Evolutionary conservation across 1,139 yeast genomes (phyloP).

Genomic region (Suhomyces choctaworum): DNA sequence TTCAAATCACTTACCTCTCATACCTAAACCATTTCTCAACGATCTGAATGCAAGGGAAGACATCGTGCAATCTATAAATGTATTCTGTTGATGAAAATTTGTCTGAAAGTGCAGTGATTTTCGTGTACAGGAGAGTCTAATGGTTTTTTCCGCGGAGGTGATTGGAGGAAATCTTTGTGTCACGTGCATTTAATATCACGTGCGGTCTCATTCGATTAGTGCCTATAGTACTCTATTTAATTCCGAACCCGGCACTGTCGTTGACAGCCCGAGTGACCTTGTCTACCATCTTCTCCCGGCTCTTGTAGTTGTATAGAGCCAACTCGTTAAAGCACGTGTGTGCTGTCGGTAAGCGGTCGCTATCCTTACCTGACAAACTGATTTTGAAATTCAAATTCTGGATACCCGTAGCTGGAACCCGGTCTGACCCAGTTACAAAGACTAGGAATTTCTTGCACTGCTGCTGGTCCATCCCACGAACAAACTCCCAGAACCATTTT

Average conservation of each 20-base stretch:
- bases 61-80: conserved; percentile 19
- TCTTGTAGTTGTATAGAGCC: conserved; percentile 65
- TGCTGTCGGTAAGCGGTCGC: conserved; percentile 69
- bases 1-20: conserved; percentile 34
- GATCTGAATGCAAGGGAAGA: conserved; percentile 56
- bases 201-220: too few relatives aligned
- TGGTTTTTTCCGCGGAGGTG: conserved; percentile 14
- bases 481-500: conserved; percentile 84
- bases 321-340: conserved; percentile 95
- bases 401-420: conserved; percentile 91
- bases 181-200: too few relatives aligned
- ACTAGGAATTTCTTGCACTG: conserved; percentile 64
- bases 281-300: conserved; percentile 49
- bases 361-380: conserved; percentile 50
- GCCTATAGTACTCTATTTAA: conserved; percentile 41
- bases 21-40: conserved; percentile 51
- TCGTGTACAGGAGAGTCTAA: conserved; percentile 12
- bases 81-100: conserved; percentile 11
- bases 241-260: conserved; percentile 86
- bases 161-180: conserved; percentile 8
- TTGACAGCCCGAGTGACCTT: conserved; percentile 68
- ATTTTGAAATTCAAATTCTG: conserved; percentile 71
- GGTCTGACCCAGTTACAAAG: conserved; percentile 87
- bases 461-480: conserved; percentile 43
- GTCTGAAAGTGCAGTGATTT: conserved; percentile 5